Base-by-base conservation (phyloP, 495 filamentous ascomycete genomes). In the Podospora pseudoanserina region DNA sequence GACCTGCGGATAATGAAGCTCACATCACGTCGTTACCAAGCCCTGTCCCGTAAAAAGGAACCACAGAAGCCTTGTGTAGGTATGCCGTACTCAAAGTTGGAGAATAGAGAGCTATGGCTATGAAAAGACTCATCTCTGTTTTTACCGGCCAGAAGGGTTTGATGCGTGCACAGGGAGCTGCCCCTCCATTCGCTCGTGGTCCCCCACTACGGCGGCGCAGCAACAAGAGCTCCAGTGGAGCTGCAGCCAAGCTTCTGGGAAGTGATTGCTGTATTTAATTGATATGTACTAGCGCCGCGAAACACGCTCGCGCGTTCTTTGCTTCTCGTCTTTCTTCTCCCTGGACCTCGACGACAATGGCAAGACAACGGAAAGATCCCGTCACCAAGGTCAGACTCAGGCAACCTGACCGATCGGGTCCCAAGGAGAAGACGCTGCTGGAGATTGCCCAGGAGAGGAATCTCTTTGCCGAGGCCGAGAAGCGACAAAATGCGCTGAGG, bases 381-480 rank as follows among this genome's bases (percentile, higher is more conserved):
- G 79, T 74, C 56, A 75, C 77, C 49, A 77, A 84, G 59, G 79
- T 90, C 75, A 84, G 85, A 64, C 84, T 91, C 34, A 74, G 74
- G 53, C 84, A 89, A 16, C 87, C 89, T 34, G 86, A 90, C 73
- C 82, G 86, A 64, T 81, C 79, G 28, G 80, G 72, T 5, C 84
- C 83, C 26, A 83, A 79, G 58, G 78, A 84, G 62, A 80, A 86
- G 68, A 92, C 90, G 0, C 80, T 92, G 32, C 80, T 91, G 18
- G 81, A 91, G 59, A 64, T 92, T 19, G 89, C 89, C 59, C 82
- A 88, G 19, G 82, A 90, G 56, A 83, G 84, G 20, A 78, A 84
- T 11, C 76, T 86, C 13, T 84, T 88, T 68, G 75, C 79, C 30
- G 72, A 78, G 73, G 83, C 75, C 28, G 69, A 75, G 53, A 73